These are phyloP conservation scores for Phylloporus arenicola DNA, from an alignment of 768 basidiomycete species.

Conservation along the genomic window DNA sequence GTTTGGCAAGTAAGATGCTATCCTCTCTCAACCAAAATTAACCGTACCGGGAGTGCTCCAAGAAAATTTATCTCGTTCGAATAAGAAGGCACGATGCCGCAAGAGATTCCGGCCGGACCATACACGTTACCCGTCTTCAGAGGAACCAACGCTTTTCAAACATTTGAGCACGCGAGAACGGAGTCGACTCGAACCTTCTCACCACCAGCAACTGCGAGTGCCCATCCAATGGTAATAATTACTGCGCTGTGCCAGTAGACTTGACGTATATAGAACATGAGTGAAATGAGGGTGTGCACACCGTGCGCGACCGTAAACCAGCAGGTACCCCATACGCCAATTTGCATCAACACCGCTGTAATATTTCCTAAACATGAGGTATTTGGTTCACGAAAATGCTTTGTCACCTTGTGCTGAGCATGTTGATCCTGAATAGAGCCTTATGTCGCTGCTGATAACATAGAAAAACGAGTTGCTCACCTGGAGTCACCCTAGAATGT, in stretches of 20 bases:
- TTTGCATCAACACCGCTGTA: constrained; percentile 52
- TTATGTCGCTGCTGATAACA: neutral
- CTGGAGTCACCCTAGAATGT: constrained; percentile 41
- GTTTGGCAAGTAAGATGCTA: constrained; percentile 2
- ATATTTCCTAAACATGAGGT: neutral
- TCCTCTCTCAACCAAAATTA: neutral
- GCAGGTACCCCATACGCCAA: constrained; percentile 54
- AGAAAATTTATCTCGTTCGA: constrained; percentile 44
- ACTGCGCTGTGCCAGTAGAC: constrained; percentile 42
- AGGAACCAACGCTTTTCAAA: constrained; percentile 33
- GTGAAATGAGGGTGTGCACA: constrained; percentile 61
- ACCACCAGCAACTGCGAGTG: constrained; percentile 46
- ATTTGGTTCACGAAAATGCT: neutral
- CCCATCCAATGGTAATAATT: constrained; percentile 51
- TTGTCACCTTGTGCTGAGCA: constrained; percentile 59
- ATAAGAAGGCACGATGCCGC: constrained; percentile 43
- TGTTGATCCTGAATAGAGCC: constrained; percentile 32
- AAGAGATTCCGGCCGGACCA: constrained; percentile 46
- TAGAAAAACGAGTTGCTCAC: constrained; percentile 28
- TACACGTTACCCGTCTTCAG: constrained; percentile 41
- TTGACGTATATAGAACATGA: constrained; percentile 53
- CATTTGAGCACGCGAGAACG: neutral
- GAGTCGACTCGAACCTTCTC: neutral
- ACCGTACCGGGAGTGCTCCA: constrained; percentile 56
- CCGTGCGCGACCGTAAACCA: constrained; percentile 65